A percentile compares a stretch with the other conserved stretches of the same genome.
phyloP scores from a whole-genome alignment of 1,284 basidiomycete species.

The Schizophyllum amplum region DNA sequence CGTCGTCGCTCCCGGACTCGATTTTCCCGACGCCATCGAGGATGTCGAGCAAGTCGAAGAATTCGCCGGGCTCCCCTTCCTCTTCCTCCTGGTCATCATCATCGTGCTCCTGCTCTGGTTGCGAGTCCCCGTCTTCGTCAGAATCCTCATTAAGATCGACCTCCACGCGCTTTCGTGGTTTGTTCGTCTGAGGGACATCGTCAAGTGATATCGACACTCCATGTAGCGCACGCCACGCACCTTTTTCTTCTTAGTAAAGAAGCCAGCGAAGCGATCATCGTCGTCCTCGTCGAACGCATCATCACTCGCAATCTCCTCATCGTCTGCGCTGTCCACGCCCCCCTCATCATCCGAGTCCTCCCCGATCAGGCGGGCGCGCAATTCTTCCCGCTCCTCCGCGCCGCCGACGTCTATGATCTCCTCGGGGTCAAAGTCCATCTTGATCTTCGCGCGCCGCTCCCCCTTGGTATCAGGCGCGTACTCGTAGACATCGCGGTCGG shows the following conservation, averaged over 20 bases:
- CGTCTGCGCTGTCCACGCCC: conserved; percentile 53
- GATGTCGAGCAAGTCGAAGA: conserved; percentile 61
- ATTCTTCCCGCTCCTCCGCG: conserved; percentile 26
- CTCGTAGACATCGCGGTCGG: conserved; percentile 63
- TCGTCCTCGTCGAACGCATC: conserved; percentile 79
- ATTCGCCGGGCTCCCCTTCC: conserved; percentile 49
- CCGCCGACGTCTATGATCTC: conserved; percentile 37
- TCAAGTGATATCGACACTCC: background rate
- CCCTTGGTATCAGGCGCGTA: conserved; percentile 39
- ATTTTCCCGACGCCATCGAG: conserved; percentile 55
- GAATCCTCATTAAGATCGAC: conserved; percentile 64
- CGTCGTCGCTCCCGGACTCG: conserved; percentile 28
- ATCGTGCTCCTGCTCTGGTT: conserved; percentile 23
- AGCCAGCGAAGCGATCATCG: conserved; percentile 70
- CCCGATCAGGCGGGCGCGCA: conserved; percentile 47
- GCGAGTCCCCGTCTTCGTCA: conserved; percentile 23
- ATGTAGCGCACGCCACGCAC: conserved; percentile 2
- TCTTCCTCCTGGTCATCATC: conserved; percentile 35
- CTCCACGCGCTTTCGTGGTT: conserved; percentile 27
- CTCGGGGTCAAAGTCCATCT: conserved; percentile 47
- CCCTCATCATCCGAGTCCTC: conserved; percentile 48
- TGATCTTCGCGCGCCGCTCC: conserved; percentile 45
- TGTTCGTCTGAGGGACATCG: conserved; percentile 10
- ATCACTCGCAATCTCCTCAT: conserved; percentile 76
- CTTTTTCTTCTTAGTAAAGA: conserved; percentile 34